Evolutionary conservation across 176 grass and related monocot genomes (phyloP).

Genomic region (Carex pumila): DNA sequence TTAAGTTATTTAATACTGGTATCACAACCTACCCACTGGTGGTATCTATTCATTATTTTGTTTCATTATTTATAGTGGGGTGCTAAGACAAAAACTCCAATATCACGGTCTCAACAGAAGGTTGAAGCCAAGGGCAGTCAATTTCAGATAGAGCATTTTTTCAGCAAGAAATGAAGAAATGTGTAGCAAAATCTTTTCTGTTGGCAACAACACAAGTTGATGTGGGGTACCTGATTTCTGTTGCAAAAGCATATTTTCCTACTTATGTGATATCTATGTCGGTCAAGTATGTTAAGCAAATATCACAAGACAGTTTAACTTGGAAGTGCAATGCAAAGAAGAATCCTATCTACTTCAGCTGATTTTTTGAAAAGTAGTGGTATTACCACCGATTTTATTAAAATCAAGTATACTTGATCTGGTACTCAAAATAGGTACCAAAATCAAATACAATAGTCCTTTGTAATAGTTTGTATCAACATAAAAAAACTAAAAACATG

Average conservation of each 20-base stretch:
- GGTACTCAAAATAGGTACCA: no score
- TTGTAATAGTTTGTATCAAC: no score
- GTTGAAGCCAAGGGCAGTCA: constrained; percentile 55
- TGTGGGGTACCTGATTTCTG: neutral
- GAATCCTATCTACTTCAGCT: no score
- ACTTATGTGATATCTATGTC: neutral
- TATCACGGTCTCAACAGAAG: constrained; percentile 41
- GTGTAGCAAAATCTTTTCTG: neutral
- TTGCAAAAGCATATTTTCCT: neutral
- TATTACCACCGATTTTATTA: no score
- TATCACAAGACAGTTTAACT: neutral
- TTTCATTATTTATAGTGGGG: constrained; percentile 23
- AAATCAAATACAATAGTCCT: no score
- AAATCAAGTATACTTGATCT: no score
- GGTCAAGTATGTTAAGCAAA: neutral
- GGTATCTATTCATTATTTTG: neutral
- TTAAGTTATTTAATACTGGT: constrained; percentile 26
- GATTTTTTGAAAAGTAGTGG: no score
- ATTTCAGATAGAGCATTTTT: constrained; percentile 73
- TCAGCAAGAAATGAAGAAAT: constrained; percentile 47
- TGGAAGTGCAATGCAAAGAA: neutral
- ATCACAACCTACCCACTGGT: neutral
- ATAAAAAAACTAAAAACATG: no score
- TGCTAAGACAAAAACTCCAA: constrained; percentile 30
- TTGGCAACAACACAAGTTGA: neutral